Conservation (phyloP, 164 flowering plant species). For the Malania oleifera region DNA sequence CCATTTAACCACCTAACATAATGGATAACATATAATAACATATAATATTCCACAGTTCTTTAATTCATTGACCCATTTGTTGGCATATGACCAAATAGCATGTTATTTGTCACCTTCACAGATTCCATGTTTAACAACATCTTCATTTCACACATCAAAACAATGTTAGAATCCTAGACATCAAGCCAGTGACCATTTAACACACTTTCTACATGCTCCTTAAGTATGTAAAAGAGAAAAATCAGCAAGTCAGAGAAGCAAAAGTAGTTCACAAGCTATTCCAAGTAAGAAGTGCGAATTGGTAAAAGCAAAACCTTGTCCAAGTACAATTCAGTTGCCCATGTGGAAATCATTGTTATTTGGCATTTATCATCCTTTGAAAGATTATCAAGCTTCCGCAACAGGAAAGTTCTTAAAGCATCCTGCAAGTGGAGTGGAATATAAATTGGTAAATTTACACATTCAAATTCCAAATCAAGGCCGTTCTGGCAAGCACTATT, state of each 20-base stretch:
- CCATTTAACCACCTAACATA: no score
- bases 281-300: background rate
- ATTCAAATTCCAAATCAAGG: background rate
- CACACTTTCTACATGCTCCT: background rate
- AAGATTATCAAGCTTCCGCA: conserved; percentile 90
- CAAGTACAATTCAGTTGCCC: conserved; percentile 94
- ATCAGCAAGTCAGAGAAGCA: background rate
- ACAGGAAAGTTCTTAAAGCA: conserved; percentile 85
- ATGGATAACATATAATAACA: no score
- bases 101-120: no score
- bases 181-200: background rate
- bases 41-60: no score
- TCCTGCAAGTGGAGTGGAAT: conserved; percentile 54
- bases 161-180: background rate
- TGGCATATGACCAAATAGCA: no score
- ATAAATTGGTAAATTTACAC: background rate
- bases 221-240: background rate
- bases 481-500: background rate
- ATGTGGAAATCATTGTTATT: conserved; percentile 95
- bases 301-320: conserved; percentile 66
- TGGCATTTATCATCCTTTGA: conserved; percentile 92
- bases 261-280: background rate
- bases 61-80: no score
- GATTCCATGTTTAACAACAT: no score
- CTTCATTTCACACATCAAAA: background rate